phyloP scores from a whole-genome alignment of 441 rosid species.

The Euphorbia corollata region DNA sequence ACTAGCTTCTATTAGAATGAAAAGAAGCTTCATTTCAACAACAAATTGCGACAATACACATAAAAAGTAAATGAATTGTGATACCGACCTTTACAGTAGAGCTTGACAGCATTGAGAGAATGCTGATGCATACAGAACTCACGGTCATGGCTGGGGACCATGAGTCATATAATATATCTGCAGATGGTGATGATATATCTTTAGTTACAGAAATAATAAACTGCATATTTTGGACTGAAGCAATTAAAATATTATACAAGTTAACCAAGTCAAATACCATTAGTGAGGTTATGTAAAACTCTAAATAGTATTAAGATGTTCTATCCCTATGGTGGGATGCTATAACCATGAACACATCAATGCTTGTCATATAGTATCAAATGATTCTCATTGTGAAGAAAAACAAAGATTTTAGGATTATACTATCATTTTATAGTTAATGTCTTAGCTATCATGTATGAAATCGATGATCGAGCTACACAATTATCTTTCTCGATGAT shows the following conservation, averaged over 20 bases:
- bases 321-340: not conserved
- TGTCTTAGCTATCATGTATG: no score
- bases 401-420: not conserved
- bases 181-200: no score
- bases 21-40: not conserved
- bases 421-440: not conserved
- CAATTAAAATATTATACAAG: slow-evolving; percentile 6
- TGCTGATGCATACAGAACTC: slow-evolving; percentile 95
- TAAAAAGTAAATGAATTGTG: slow-evolving; percentile 2
- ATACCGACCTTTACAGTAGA: slow-evolving; percentile 70
- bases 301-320: not conserved
- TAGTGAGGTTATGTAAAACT: not conserved
- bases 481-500: not conserved
- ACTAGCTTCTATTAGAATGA: not conserved
- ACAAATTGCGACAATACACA: not conserved
- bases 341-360: not conserved
- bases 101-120: slow-evolving; percentile 99
- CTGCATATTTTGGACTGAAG: not conserved
- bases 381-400: not conserved
- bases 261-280: not conserved
- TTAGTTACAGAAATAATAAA: slow-evolving; percentile 16
- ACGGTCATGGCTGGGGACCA: slow-evolving; percentile 99
- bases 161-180: slow-evolving; percentile 95
- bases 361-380: not conserved
- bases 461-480: not conserved